Evolutionary conservation across 2,329 filamentous ascomycete genomes (phyloP), one percentile per base, ranked within the genome.

Genomic region (Cyanodermella asteris): DNA sequence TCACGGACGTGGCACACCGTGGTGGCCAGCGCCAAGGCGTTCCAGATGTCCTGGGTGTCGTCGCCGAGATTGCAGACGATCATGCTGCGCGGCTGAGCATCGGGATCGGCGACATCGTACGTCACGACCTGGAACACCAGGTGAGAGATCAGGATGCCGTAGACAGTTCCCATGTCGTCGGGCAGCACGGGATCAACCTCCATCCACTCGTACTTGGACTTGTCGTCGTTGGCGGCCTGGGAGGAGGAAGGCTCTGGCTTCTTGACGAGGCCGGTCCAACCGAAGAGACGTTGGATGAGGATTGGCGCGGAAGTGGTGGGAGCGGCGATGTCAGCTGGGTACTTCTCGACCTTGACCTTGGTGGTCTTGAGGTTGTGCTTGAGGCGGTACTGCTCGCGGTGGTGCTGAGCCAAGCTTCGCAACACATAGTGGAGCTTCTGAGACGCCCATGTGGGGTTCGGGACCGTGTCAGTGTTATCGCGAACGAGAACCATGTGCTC

Each of bases 21-120:
- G 29, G 68, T 61, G 1, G 62, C 59, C 25, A 68, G 34, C 1
- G 61, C 60, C 3, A 68, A 44, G 4, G 55, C 50, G 34, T 64
- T 66, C 64, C 64, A 69, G 2, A 66, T 60, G 36, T 68, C 64
- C 29, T 60, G 57, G 3, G 52, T 51, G 7, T 43, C 39, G 22
- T 61, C 51, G 4, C 49, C 49, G 27, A 64, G 53, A 35, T 67
- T 56, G 33, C 66, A 60, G 28, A 56, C 51, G 5, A 53, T 56
- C 24, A 67, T 53, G 9, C 50, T 48, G 4, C 46, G 40, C 7
- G 53, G 31, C 9, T 27, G 28, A 8, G 22, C 19, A 11, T 40
- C 32, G 3, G 34, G 32, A 2, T 50, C 46, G 12, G 52, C 42
- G 3, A 50, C 45, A 24, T 58, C 45, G 17, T 55, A 55, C 6